Base-by-base conservation (phyloP, 179 eudicot species). In the Silene noctiflora region DNA sequence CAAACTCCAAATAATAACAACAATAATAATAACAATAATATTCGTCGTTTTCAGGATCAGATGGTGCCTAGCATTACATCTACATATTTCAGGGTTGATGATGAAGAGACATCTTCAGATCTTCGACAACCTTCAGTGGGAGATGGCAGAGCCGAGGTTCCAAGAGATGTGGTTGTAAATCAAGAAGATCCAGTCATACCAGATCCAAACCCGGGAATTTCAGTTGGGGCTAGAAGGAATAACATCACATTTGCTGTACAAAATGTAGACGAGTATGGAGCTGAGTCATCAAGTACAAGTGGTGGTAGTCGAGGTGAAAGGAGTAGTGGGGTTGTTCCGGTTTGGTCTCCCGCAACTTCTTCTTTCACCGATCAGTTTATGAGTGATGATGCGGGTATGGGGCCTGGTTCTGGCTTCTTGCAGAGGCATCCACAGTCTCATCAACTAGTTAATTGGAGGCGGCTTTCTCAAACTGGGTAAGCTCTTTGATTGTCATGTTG, bases 391-490 rank as follows among this genome's bases (percentile, higher is more conserved):
- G 87, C 82, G 62, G 86, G 86, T 5, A 77, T 83, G 0, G 87
- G 87, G 55, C 48, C 87, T 22, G 77, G 83, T 73, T 67, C 96
- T 3, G 80, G 92, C 66, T 93, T 85, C 81, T 74, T 96, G 96
- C 97, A 88, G 85, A 87, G 95, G 89, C 97, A 88, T 84, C 95
- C 95, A 33, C 89, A 86, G 78, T 86, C 98, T 61, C 95, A 90
- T 60, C 90, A 86, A 75, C 67, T 89, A 44, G 77, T 93, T 84
- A 89, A 91, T 84, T 91, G 91, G 96, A 86, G 88, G 71, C 88
- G 85, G 79, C 96, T 93, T 80, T 88, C 99, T 77, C 97, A 95
- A 85, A 95, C 93, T 42, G 96, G 99, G 99, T 95, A 84, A 89
- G 84, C 70, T 74, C 75, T 75, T 53, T 65, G 22, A 71, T 53